Evolutionary conservation across 2,329 filamentous ascomycete genomes (phyloP).

Genomic region (Xylaria sp.): DNA sequence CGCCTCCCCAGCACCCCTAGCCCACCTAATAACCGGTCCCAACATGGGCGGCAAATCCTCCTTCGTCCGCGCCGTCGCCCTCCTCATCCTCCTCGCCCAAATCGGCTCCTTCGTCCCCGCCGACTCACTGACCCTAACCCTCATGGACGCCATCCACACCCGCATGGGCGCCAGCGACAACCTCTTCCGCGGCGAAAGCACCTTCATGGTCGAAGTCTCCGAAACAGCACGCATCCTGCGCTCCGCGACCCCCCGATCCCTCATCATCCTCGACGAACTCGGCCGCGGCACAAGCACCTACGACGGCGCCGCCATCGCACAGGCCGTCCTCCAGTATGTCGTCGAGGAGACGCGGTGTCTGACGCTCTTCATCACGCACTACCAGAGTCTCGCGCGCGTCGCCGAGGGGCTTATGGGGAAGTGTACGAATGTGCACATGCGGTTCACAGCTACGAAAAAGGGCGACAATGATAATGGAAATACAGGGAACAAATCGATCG

Average conservation of each 20-base stretch:
- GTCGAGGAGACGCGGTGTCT: slow-evolving; percentile 68
- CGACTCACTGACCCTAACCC: slow-evolving; percentile 64
- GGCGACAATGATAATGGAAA: background rate
- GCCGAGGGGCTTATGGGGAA: slow-evolving; percentile 59
- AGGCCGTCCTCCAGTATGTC: slow-evolving; percentile 82
- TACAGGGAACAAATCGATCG: background rate
- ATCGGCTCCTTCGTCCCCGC: slow-evolving; percentile 93
- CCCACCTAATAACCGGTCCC: slow-evolving; percentile 86
- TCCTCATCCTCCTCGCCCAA: slow-evolving; percentile 90
- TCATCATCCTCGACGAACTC: slow-evolving; percentile 92
- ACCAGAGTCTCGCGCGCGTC: slow-evolving; percentile 74
- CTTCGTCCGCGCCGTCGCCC: slow-evolving; percentile 86
- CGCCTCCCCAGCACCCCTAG: slow-evolving; percentile 58
- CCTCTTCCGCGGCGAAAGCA: slow-evolving; percentile 88
- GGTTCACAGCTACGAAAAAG: slow-evolving; percentile 53
- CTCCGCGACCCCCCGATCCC: slow-evolving; percentile 72
- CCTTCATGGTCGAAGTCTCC: slow-evolving; percentile 96
- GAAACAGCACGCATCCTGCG: slow-evolving; percentile 91
- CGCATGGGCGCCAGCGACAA: slow-evolving; percentile 96
- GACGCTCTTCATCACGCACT: slow-evolving; percentile 96
- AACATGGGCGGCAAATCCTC: slow-evolving; percentile 99
- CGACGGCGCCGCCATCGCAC: slow-evolving; percentile 92
- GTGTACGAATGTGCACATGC: slow-evolving; percentile 91
- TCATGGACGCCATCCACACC: slow-evolving; percentile 88
- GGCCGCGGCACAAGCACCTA: slow-evolving; percentile 91